These are phyloP conservation scores for Mucor circinelloides DNA, from an alignment of 371 early-diverging fungal species.

Conservation along the genomic window DNA sequence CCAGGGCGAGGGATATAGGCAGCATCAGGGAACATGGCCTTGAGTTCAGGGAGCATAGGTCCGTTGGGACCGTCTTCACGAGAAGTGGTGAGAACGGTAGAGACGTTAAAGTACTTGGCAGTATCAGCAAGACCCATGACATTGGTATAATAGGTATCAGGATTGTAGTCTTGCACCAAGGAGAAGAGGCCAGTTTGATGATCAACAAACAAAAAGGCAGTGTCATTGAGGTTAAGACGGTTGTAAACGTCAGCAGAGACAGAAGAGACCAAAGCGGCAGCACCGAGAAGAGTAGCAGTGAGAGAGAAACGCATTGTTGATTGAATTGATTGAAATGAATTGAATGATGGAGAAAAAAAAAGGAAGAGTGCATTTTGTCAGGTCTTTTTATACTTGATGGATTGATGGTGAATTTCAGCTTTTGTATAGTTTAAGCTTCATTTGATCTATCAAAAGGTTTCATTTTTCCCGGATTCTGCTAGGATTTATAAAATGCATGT, in stretches of 20 bases:
- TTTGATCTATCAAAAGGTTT: not conserved
- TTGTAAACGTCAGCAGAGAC: constrained; percentile 19
- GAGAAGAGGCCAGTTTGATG: constrained; percentile 26
- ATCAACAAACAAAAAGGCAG: too few relatives aligned
- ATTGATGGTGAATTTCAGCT: not conserved
- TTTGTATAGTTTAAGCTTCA: not conserved
- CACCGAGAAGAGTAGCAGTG: constrained; percentile 13
- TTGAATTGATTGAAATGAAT: not conserved
- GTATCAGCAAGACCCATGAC: constrained; percentile 27
- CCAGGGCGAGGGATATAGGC: constrained; percentile 25
- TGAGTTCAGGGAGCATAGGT: constrained; percentile 21
- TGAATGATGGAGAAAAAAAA: not conserved
- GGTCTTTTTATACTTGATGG: not conserved
- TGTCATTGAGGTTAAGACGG: constrained; percentile 23
- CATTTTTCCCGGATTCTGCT: not conserved
- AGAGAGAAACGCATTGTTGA: constrained; percentile 21
- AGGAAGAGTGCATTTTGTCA: not conserved
- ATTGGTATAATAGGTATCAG: constrained; percentile 18
- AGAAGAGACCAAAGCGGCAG: constrained; percentile 12
- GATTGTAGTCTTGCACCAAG: constrained; percentile 26
- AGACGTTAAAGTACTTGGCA: constrained; percentile 22
- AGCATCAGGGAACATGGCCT: constrained; percentile 23
- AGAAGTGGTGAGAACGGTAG: constrained; percentile 24
- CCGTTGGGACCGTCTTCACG: constrained; percentile 29
- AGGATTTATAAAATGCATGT: not conserved